Percentiles rank a stretch among this genome's conserved stretches.
These are phyloP conservation scores for Orbilia javanica DNA, from an alignment of 2,329 filamentous ascomycete species.

Conservation along the genomic window DNA sequence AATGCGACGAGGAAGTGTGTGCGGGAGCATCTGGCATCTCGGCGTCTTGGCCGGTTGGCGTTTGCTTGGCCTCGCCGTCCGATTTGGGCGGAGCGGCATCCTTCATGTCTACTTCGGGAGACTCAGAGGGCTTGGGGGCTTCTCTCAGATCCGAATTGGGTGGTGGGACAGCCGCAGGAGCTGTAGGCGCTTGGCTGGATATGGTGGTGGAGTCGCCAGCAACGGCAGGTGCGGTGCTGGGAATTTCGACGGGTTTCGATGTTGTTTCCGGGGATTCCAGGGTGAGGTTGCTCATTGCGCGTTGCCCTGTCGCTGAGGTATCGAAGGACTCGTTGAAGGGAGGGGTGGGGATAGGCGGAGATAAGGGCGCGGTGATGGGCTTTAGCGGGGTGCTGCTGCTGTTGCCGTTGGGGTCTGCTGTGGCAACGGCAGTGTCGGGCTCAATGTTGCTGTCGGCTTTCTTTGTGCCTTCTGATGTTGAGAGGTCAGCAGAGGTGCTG, in stretches of 20 bases:
- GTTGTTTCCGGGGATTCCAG: slow-evolving; percentile 61
- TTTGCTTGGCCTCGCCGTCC: slow-evolving; percentile 64
- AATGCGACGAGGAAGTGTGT: slow-evolving; percentile 63
- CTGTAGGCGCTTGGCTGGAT: slow-evolving; percentile 56
- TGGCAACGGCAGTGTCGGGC: slow-evolving; percentile 43
- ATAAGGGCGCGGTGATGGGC: slow-evolving; percentile 62
- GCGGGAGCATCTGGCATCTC: slow-evolving; percentile 70
- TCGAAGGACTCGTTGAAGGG: slow-evolving; percentile 63
- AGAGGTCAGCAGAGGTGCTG: slow-evolving; percentile 6
- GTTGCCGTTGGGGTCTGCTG: slow-evolving; percentile 32
- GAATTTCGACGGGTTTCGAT: slow-evolving; percentile 44
- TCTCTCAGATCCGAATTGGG: slow-evolving; percentile 47
- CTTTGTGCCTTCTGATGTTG: slow-evolving; percentile 23
- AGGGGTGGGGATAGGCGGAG: slow-evolving; percentile 61
- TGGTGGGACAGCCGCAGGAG: slow-evolving; percentile 43
- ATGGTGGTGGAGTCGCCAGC: slow-evolving; percentile 52
- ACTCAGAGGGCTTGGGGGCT: slow-evolving; percentile 33
- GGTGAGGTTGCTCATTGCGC: slow-evolving; percentile 61
- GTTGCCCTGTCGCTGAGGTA: slow-evolving; percentile 54
- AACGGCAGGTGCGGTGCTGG: slow-evolving; percentile 44
- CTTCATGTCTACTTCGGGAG: slow-evolving; percentile 47
- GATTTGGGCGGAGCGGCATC: slow-evolving; percentile 22
- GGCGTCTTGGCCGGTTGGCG: slow-evolving; percentile 66
- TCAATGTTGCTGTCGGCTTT: slow-evolving; percentile 37
- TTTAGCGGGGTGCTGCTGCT: slow-evolving; percentile 40